Conservation (phyloP, 257 asterid species). For the Lavandula angustifolia region DNA sequence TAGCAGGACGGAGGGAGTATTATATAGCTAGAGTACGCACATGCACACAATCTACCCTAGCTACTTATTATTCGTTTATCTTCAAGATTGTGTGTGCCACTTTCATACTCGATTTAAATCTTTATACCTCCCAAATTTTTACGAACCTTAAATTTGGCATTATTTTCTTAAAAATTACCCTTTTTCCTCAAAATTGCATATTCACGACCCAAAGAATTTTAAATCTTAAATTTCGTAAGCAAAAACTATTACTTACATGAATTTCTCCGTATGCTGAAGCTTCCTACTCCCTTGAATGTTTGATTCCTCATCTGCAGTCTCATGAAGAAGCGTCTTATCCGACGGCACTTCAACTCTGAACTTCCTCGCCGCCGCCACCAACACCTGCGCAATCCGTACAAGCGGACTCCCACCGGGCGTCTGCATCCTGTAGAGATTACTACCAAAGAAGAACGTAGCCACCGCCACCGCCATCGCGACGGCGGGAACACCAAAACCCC, state of each 20-base stretch:
- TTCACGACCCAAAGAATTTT: no score
- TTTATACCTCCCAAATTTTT: no score
- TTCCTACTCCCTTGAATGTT: slow-evolving; percentile 70
- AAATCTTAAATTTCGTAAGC: no score
- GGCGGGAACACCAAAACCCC: slow-evolving; percentile 93
- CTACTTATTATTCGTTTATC: no score
- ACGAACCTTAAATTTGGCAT: no score
- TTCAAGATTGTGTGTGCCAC: no score
- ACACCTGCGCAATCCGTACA: slow-evolving; percentile 66
- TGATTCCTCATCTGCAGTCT: slow-evolving; percentile 54
- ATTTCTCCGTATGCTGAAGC: slow-evolving; percentile 66
- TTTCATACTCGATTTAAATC: no score
- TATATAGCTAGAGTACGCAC: no score
- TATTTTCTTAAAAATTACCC: no score
- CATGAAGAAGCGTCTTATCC: slow-evolving; percentile 65
- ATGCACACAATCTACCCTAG: no score
- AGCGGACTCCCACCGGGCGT: slow-evolving; percentile 90
- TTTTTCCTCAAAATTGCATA: no score
- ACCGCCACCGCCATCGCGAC: slow-evolving; percentile 79
- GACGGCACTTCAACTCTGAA: slow-evolving; percentile 42
- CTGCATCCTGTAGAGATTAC: slow-evolving; percentile 60
- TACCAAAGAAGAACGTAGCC: slow-evolving; percentile 64
- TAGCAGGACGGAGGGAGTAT: no score
- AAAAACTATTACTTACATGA: slow-evolving; percentile 45
- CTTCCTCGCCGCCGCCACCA: slow-evolving; percentile 62